Conservation (phyloP, 306 rosid genomes). For the Betula pendula region DNA sequence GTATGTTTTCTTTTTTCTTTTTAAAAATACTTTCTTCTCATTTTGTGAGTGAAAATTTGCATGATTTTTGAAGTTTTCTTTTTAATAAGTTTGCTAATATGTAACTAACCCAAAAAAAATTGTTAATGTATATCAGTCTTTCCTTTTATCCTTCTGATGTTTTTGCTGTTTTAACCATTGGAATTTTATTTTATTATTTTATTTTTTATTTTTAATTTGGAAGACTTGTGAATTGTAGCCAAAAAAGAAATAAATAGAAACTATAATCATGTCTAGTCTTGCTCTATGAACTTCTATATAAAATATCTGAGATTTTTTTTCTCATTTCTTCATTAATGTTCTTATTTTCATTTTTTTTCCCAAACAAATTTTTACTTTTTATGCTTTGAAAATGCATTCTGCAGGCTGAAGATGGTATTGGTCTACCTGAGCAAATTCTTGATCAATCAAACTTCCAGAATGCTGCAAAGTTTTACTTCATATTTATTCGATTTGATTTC, state of each 20-base stretch:
- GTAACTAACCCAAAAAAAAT: background rate
- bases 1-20: background rate
- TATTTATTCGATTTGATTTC: slow-evolving; percentile 41
- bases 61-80: background rate
- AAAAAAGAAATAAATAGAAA: background rate
- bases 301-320: background rate
- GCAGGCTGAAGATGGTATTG: slow-evolving; percentile 97
- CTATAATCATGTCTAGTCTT: too few species aligned
- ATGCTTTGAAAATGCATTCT: slow-evolving; percentile 37
- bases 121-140: background rate
- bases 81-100: background rate
- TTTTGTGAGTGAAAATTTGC: background rate
- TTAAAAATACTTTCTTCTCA: background rate
- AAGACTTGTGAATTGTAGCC: background rate
- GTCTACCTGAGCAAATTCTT: slow-evolving; percentile 88
- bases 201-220: background rate
- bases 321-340: background rate
- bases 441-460: slow-evolving; percentile 68
- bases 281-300: background rate
- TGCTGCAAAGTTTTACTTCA: slow-evolving; percentile 66
- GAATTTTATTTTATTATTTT: background rate
- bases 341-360: background rate
- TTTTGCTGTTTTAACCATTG: background rate
- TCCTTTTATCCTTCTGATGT: background rate
- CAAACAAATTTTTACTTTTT: slow-evolving; percentile 16